These are phyloP conservation scores for Alternaria viburni DNA, from an alignment of 2,329 filamentous ascomycete species.

Conservation along the genomic window DNA sequence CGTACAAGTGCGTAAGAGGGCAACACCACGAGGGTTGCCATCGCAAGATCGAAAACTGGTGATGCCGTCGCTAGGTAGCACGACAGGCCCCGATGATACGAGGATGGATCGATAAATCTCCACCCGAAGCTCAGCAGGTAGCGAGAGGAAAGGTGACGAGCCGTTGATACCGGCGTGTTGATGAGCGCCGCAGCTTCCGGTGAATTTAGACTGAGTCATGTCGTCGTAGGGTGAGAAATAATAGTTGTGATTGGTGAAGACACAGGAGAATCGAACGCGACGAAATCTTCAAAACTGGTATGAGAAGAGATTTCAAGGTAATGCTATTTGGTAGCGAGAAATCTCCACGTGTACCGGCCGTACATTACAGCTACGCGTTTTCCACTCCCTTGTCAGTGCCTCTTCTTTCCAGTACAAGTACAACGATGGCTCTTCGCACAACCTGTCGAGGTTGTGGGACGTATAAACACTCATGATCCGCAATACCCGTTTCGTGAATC, in stretches of 20 bases:
- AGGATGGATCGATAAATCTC: neutral
- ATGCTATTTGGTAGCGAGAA: neutral
- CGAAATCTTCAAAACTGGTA: neutral
- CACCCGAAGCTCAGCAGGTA: neutral
- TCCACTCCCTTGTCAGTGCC: neutral
- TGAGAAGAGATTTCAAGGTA: neutral
- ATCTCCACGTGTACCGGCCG: neutral
- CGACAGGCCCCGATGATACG: neutral
- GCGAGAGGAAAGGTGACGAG: neutral
- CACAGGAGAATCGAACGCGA: neutral
- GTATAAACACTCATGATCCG: neutral
- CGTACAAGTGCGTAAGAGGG: neutral
- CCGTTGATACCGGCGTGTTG: neutral
- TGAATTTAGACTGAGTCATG: rapidly evolving
- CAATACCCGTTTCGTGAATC: neutral
- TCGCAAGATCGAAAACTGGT: neutral
- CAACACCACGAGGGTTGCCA: neutral
- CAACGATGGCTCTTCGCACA: neutral
- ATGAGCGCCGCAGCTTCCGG: neutral
- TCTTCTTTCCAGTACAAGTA: rapidly evolving
- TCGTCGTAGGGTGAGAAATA: neutral
- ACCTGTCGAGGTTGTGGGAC: neutral
- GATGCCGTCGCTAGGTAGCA: neutral
- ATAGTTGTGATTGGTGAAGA: neutral
- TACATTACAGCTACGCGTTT: neutral